Evolutionary conservation across 208 protist species (phyloP).

Genomic region (Wallacemonas collosoma): DNA sequence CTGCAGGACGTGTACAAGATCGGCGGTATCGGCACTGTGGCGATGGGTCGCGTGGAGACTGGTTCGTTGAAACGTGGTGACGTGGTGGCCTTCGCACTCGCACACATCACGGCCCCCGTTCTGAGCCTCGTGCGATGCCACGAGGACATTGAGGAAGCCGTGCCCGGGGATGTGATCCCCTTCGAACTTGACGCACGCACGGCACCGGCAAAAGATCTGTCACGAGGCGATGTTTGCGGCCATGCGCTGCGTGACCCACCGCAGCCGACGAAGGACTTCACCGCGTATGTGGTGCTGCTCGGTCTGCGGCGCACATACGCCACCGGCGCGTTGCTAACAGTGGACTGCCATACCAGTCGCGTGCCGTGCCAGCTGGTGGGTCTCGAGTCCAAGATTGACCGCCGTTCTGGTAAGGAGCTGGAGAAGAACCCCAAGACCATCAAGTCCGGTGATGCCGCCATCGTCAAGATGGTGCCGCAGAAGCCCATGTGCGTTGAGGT

Average conservation of each 20-base stretch:
- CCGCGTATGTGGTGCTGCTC: slow-evolving; percentile 93
- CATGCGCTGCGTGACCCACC: slow-evolving; percentile 72
- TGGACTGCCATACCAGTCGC: slow-evolving; percentile 95
- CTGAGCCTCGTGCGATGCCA: slow-evolving; percentile 94
- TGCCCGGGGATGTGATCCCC: slow-evolving; percentile 93
- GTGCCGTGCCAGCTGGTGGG: slow-evolving; percentile 93
- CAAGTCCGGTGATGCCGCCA: slow-evolving; percentile 93
- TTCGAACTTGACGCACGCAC: slow-evolving; percentile 95
- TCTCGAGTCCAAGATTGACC: slow-evolving; percentile 93
- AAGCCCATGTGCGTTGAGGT: slow-evolving; percentile 96
- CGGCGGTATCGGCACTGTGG: slow-evolving; percentile 66
- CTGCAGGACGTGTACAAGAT: slow-evolving; percentile 98
- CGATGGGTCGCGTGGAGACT: slow-evolving; percentile 67
- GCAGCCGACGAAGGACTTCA: slow-evolving; percentile 71
- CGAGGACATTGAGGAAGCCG: slow-evolving; percentile 65
- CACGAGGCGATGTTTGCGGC: slow-evolving; percentile 77
- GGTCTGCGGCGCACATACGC: slow-evolving; percentile 93
- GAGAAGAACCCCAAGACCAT: slow-evolving; percentile 88
- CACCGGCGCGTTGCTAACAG: slow-evolving; percentile 87
- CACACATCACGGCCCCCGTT: slow-evolving; percentile 55
- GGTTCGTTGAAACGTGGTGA: slow-evolving; percentile 60
- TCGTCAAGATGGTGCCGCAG: slow-evolving; percentile 85
- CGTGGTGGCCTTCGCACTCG: slow-evolving; percentile 60
- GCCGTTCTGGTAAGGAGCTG: slow-evolving; percentile 89
- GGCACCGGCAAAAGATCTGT: slow-evolving; percentile 85